Evolutionary conservation across 2,329 filamentous ascomycete species (phyloP).

Genomic region (Stromatinia cepivora): DNA sequence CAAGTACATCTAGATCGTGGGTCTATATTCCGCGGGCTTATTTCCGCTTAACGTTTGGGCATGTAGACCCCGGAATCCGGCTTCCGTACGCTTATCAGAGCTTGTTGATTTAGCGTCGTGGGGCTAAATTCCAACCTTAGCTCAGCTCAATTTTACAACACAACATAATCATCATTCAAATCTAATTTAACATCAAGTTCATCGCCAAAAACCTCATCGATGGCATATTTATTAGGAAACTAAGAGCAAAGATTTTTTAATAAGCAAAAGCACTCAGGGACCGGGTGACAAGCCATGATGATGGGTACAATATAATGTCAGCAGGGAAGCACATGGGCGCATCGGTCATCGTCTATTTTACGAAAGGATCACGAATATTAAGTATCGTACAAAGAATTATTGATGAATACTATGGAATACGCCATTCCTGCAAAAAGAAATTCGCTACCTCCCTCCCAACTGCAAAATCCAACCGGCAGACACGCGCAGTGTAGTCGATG

Average conservation of each 20-base stretch:
- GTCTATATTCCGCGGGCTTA: not conserved
- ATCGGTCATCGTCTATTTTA: not conserved
- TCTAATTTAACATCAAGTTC: too few species aligned
- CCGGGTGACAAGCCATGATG: accelerated
- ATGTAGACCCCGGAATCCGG: not conserved
- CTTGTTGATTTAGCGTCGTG: not conserved
- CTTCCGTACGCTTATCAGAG: not conserved
- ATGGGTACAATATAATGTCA: not conserved
- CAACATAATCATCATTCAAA: too few species aligned
- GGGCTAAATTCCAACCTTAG: not conserved
- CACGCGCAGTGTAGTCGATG: too few species aligned
- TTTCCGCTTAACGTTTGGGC: not conserved
- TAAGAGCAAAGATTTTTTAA: not conserved
- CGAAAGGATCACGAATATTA: not conserved
- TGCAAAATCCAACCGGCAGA: not conserved
- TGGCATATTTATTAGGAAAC: not conserved
- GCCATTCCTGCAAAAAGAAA: not conserved
- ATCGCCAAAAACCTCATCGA: accelerated
- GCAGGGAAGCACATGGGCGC: not conserved
- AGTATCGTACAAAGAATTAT: not conserved
- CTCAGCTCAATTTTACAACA: not conserved
- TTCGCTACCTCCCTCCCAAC: not conserved
- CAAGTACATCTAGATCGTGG: not conserved
- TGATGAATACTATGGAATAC: too few species aligned
- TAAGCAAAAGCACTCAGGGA: not conserved